A percentile compares a stretch with the other conserved stretches of the same genome.
Evolutionary conservation across 2,329 filamentous ascomycete species (phyloP).

Genomic region (Botrytis pseudocinerea): DNA sequence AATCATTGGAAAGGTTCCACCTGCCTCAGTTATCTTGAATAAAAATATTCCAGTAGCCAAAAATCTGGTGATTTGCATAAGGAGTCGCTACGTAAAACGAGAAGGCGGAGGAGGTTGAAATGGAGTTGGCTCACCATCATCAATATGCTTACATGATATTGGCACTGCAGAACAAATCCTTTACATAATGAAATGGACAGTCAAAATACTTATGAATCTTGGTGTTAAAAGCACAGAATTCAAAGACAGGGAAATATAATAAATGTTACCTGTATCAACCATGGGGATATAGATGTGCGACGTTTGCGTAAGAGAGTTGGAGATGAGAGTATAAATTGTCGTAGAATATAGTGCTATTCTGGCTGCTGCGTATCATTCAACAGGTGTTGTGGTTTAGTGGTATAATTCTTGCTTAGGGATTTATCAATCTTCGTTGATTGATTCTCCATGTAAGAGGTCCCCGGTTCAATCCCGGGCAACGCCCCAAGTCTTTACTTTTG

Average conservation of each 20-base stretch:
- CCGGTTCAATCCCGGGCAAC: slow-evolving; percentile 26
- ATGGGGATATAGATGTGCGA: neutral
- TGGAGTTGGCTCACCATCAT: too few species aligned
- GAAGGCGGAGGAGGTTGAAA: too few species aligned
- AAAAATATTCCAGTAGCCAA: too few species aligned
- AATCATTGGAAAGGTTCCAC: too few species aligned
- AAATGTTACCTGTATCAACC: accelerated
- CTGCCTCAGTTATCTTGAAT: too few species aligned
- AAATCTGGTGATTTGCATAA: too few species aligned
- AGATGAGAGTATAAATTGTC: accelerated
- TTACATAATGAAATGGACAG: neutral
- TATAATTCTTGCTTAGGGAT: slow-evolving; percentile 26
- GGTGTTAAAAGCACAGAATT: neutral
- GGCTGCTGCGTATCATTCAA: accelerated
- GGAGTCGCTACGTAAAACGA: too few species aligned
- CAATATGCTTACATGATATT: neutral
- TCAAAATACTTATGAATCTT: neutral
- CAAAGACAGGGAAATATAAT: neutral
- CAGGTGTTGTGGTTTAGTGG: slow-evolving; percentile 23
- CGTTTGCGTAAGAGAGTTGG: neutral
- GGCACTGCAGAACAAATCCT: neutral
- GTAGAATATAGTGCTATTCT: neutral
- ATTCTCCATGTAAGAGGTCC: slow-evolving; percentile 23
- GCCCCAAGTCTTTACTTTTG: neutral
- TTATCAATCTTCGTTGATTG: neutral